These are phyloP conservation scores for Didymosphaeria variabile DNA, from an alignment of 2,329 filamentous ascomycete genomes.

Conservation along the genomic window DNA sequence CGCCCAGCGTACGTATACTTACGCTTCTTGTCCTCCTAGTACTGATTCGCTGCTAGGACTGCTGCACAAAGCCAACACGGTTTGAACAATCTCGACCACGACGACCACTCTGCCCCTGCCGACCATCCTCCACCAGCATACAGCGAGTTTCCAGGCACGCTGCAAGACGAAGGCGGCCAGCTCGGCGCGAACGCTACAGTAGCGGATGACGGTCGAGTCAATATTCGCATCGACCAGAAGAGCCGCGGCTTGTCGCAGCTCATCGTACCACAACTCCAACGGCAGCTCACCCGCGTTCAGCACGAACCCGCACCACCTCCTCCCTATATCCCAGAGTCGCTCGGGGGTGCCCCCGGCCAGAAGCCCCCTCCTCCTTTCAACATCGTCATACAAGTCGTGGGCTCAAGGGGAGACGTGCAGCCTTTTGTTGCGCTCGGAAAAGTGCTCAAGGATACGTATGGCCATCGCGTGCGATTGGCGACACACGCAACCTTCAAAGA, in stretches of 20 bases:
- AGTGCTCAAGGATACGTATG: conserved; percentile 58
- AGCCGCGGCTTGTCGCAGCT: conserved; percentile 46
- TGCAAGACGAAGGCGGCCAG: conserved; percentile 48
- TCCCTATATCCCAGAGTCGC: conserved; percentile 75
- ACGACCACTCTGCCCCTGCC: conserved; percentile 27
- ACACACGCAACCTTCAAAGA: conserved; percentile 60
- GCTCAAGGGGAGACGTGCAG: conserved; percentile 60
- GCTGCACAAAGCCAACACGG: conserved; percentile 25
- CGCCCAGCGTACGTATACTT: conserved; percentile 22
- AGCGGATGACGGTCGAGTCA: conserved; percentile 51
- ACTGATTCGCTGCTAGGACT: conserved; percentile 27
- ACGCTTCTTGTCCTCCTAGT: neutral
- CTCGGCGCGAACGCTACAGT: conserved; percentile 57
- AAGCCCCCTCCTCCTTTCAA: conserved; percentile 59
- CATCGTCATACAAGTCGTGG: conserved; percentile 60
- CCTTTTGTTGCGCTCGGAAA: conserved; percentile 61
- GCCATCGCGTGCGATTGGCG: conserved; percentile 58
- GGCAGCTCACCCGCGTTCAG: conserved; percentile 51
- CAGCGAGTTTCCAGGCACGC: conserved; percentile 52
- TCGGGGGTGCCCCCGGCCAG: conserved; percentile 71
- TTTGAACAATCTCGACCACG: conserved; percentile 24
- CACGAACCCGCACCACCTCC: conserved; percentile 68
- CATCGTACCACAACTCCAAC: conserved; percentile 50
- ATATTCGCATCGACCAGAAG: conserved; percentile 53
- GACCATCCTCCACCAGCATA: conserved; percentile 51